A percentile compares a stretch with the other conserved stretches of the same genome.
Evolutionary conservation across 345 rosid genomes (phyloP).

Genomic region (Eutrema yunnanense): DNA sequence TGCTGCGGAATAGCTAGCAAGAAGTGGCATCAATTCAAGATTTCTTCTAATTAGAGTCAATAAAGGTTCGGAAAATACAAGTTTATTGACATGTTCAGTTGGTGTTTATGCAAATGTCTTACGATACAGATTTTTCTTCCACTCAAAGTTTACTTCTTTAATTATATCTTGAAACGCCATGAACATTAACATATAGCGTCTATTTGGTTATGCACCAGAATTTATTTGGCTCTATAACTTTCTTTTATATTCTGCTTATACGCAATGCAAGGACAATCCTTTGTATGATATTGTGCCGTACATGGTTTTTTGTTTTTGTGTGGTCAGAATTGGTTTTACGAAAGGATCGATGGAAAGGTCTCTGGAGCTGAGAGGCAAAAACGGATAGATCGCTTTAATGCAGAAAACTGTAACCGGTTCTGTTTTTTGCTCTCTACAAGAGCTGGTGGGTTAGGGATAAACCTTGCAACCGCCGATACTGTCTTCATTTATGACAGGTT

Average conservation of each 20-base stretch:
- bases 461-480: conserved; percentile 96
- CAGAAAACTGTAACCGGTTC: conserved; percentile 71
- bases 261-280: not conserved
- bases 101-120: not conserved
- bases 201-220: not conserved
- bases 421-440: conserved; percentile 92
- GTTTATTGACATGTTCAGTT: no score
- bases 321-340: conserved; percentile 70
- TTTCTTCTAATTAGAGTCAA: not conserved
- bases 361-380: conserved; percentile 84
- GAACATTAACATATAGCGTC: not conserved
- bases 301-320: not conserved
- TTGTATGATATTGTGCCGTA: not conserved
- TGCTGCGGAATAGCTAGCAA: not conserved
- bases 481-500: conserved; percentile 92
- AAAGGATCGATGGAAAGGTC: conserved; percentile 86
- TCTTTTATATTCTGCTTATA: not conserved
- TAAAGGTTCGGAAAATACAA: not conserved
- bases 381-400: conserved; percentile 85
- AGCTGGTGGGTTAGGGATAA: conserved; percentile 94
- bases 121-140: not conserved
- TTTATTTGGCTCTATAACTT: not conserved
- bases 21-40: not conserved
- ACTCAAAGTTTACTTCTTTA: no score
- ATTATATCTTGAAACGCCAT: not conserved